Base-by-base conservation (phyloP, 2,329 filamentous ascomycete genomes). In the Paecilomyces niveus region DNA sequence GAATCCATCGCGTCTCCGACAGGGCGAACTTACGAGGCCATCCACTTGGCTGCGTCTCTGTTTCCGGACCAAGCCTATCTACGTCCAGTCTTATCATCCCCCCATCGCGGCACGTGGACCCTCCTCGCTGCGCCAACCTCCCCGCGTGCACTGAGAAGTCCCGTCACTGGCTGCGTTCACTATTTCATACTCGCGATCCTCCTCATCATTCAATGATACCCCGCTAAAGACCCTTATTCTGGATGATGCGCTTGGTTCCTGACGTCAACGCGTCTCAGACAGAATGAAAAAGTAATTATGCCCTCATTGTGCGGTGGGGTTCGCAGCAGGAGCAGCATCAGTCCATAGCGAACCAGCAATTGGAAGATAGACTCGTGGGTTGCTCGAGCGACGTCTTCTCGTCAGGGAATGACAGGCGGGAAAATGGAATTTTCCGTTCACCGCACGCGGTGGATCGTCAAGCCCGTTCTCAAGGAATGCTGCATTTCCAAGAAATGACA, bases 71-170 rank as follows among this genome's bases (percentile, higher is more conserved):
- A 51, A 57, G 29, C 55, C 55, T 52, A 45, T 56, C 54, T 22
- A 26, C 10, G 18, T 22, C 13, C 22, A 39, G 56, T 35, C 50
- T 57, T 53, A 49, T 54, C 52, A 54, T 13, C 56, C n/a, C 21
- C 39, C 51, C 31, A 15, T 54, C 45, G 57, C 52, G 52, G 57
- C 57, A 58, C 57, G 57, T 55, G 54, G 29, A 54, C 53, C 29
- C 26, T 52, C 49, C 22, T 26, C 24, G 21, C 49, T 26, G 49
- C 49, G 57, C 39, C 39, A 45, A 18, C 15, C 39, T 45, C 39
- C 39, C 39, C 39, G 39, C 39, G 39, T 45, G 39, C 39, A 13
- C 18, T 45, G n/a, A 45, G 9, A n/a, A 18, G 15, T 8, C 6
- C 18, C n/a, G 39, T 45, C 39, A 45, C 39, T 45, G 39, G 39